A percentile compares a stretch with the other conserved stretches of the same genome.
Conservation (phyloP, 352 stramenopile species). For the Phytophthora sansomeana region DNA sequence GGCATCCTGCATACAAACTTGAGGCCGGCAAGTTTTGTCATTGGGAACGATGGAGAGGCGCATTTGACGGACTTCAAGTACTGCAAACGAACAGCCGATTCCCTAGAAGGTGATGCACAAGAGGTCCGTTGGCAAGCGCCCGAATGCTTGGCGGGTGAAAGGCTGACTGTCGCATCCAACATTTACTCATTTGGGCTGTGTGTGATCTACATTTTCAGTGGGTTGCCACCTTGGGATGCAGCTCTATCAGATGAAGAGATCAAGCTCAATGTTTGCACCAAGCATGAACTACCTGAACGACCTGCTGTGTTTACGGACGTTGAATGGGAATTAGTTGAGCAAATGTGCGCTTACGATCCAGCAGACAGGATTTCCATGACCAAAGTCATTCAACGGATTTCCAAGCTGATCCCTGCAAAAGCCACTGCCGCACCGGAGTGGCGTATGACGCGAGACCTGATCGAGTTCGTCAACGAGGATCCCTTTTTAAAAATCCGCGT, state of each 20-base stretch:
- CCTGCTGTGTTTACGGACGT: not conserved
- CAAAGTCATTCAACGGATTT: not conserved
- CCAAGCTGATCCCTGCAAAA: not conserved
- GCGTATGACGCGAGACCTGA: not conserved
- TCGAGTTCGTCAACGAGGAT: not conserved
- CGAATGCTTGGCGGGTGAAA: not conserved
- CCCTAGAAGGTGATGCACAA: not conserved
- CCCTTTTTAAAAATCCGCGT: not conserved
- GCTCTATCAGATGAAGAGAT: conserved; percentile 1
- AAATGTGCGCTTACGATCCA: conserved; percentile 8
- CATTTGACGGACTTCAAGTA: not conserved
- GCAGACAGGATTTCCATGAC: not conserved
- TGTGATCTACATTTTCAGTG: not conserved
- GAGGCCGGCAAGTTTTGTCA: not conserved
- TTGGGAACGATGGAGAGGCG: conserved; percentile 8
- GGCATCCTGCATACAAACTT: conserved; percentile 7
- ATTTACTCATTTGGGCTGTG: conserved; percentile 17
- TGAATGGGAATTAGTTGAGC: conserved; percentile 1
- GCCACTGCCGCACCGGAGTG: not conserved
- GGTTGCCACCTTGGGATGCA: not conserved
- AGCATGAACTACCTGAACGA: not conserved
- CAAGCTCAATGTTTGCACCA: not conserved
- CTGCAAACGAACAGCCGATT: not conserved
- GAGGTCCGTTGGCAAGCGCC: conserved; percentile 4
- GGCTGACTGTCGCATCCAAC: not conserved